A percentile compares a stretch with the other conserved stretches of the same genome.
Conservation (phyloP, 2,329 filamentous ascomycete genomes). For the Daldinia eschscholtzii region DNA sequence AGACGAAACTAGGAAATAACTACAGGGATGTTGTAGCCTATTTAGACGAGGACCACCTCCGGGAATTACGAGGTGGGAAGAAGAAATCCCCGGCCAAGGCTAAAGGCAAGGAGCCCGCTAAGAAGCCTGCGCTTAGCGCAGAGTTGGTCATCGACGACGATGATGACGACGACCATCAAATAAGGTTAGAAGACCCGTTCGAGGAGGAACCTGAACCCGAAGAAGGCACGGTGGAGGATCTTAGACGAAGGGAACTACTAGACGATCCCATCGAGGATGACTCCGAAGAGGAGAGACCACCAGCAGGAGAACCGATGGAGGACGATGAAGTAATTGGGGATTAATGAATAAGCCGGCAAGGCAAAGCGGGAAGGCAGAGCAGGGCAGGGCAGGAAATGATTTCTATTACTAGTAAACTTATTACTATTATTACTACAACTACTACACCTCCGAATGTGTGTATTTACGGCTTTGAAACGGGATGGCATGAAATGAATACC, state of each 20-base stretch:
- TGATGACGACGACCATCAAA: constrained; percentile 53
- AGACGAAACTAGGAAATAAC: constrained; percentile 82
- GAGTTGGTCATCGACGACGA: constrained; percentile 62
- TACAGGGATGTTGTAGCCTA: constrained; percentile 87
- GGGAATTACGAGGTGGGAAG: constrained; percentile 58
- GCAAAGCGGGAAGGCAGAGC: no score
- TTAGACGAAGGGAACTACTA: constrained; percentile 66
- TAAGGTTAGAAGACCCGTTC: constrained; percentile 57
- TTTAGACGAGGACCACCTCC: constrained; percentile 76
- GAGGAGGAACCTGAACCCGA: constrained; percentile 64
- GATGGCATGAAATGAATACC: constrained; percentile 7
- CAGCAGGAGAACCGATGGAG: constrained; percentile 49
- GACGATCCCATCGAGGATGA: constrained; percentile 62
- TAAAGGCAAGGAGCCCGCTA: constrained; percentile 59
- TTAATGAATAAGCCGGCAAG: constrained; percentile 39
- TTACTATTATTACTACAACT: not conserved
- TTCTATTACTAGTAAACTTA: not conserved
- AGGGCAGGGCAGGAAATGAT: constrained; percentile 1
- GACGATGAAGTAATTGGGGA: constrained; percentile 59
- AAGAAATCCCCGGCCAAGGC: constrained; percentile 58
- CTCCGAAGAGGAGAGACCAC: constrained; percentile 55
- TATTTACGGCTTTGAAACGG: constrained; percentile 19
- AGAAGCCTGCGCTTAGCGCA: constrained; percentile 58
- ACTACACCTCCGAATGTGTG: not conserved
- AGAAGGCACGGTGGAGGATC: constrained; percentile 70